phyloP scores from a whole-genome alignment of 2,329 filamentous ascomycete genomes.

The Akanthomyces dipterigenus region DNA sequence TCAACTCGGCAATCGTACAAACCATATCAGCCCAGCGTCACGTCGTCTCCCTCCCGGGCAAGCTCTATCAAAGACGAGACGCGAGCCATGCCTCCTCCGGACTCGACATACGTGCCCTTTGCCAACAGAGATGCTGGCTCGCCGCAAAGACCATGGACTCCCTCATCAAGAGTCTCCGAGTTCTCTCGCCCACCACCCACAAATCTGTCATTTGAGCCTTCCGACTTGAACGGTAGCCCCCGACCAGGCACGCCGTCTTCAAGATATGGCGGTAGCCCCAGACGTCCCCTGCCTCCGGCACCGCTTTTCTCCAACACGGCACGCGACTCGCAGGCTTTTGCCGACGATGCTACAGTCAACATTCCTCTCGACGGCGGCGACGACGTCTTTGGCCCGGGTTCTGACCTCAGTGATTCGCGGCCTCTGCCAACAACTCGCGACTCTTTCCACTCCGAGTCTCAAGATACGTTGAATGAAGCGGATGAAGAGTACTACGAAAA shows the following conservation, averaged over 20 bases:
- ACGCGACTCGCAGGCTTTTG: slow-evolving; percentile 45
- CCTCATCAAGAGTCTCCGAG: slow-evolving; percentile 47
- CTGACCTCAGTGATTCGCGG: slow-evolving; percentile 47
- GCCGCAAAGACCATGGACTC: slow-evolving; percentile 54
- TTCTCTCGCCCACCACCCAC: slow-evolving; percentile 66
- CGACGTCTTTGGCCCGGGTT: slow-evolving; percentile 65
- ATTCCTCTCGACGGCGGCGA: slow-evolving; percentile 61
- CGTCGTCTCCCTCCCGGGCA: slow-evolving; percentile 37
- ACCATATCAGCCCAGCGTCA: slow-evolving; percentile 48
- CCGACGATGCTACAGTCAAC: slow-evolving; percentile 62
- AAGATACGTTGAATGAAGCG: slow-evolving; percentile 48
- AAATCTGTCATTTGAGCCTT: slow-evolving; percentile 71
- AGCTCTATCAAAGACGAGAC: slow-evolving; percentile 50
- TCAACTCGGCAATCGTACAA: slow-evolving; percentile 19
- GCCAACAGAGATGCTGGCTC: slow-evolving; percentile 38
- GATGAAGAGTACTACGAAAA: slow-evolving; percentile 43
- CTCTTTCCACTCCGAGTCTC: slow-evolving; percentile 50
- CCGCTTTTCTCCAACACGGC: slow-evolving; percentile 66
- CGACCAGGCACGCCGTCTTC: slow-evolving; percentile 87
- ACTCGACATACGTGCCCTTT: slow-evolving; percentile 56
- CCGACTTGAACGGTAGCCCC: slow-evolving; percentile 83
- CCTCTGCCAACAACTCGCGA: slow-evolving; percentile 43
- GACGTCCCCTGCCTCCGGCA: slow-evolving; percentile 79
- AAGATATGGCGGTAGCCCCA: slow-evolving; percentile 78
- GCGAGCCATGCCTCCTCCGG: slow-evolving; percentile 54